Conservation (phyloP, 257 asterid species). For the Lycium ferocissimum region DNA sequence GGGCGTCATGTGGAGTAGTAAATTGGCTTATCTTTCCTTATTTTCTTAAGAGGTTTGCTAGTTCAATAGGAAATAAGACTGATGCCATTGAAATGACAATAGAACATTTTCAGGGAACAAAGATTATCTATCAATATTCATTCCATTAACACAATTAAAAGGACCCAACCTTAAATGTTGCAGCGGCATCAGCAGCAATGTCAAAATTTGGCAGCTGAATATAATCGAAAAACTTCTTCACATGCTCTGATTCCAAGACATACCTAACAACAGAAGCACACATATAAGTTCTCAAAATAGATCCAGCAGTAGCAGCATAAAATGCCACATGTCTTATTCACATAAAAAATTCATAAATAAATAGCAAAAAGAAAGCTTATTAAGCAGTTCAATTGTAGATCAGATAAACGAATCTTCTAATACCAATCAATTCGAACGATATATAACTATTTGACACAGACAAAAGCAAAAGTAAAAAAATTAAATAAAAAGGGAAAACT, state of each 20-base stretch:
- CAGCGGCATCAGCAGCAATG: constrained; percentile 62
- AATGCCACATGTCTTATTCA: not conserved
- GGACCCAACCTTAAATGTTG: constrained; percentile 54
- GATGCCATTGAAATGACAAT: not conserved
- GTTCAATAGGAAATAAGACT: constrained; percentile 16
- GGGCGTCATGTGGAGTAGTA: not conserved
- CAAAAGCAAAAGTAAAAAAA: not conserved
- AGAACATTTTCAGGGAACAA: not conserved
- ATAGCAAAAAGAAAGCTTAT: not conserved
- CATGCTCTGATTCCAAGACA: constrained; percentile 55
- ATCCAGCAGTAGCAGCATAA: constrained; percentile 9
- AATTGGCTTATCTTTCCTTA: constrained; percentile 13
- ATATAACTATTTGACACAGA: not conserved
- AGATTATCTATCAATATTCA: constrained; percentile 8
- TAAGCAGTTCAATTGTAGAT: no score
- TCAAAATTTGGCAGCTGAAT: constrained; percentile 60
- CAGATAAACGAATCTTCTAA: not conserved
- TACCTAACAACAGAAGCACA: constrained; percentile 38
- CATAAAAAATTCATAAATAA: not conserved
- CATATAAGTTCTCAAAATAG: constrained; percentile 1
- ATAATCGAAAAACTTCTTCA: constrained; percentile 57
- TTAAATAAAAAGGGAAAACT: not conserved
- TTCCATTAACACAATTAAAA: constrained; percentile 9
- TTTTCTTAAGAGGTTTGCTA: not conserved
- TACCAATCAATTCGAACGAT: not conserved